Percentiles rank a stretch among this genome's conserved stretches.
Evolutionary conservation across 176 grass and related monocot species (phyloP).

Genomic region (Triticum monococcum): DNA sequence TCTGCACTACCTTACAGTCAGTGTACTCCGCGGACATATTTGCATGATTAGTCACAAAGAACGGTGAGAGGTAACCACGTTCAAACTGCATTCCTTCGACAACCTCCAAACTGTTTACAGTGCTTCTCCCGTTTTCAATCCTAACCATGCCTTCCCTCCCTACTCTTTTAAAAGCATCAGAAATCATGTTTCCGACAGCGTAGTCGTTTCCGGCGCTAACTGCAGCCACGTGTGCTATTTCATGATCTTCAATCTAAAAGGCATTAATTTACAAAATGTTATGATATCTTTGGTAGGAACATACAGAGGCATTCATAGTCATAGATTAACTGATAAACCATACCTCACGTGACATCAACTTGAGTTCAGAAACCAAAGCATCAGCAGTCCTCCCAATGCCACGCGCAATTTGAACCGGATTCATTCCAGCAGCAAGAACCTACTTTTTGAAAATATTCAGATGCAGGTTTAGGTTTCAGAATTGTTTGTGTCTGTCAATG

Average conservation of each 20-base stretch:
- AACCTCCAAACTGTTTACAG: conserved; percentile 65
- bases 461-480: conserved; percentile 8
- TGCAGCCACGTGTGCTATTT: conserved; percentile 83
- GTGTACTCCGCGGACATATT: conserved; percentile 72
- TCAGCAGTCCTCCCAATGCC: conserved; percentile 84
- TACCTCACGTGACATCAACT: conserved; percentile 75
- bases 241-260: conserved; percentile 74
- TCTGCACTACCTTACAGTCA: conserved; percentile 59
- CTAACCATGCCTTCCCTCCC: conserved; percentile 78
- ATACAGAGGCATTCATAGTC: not conserved
- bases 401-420: conserved; percentile 76
- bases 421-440: conserved; percentile 95
- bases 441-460: conserved; percentile 54
- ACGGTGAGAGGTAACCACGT: conserved; percentile 79
- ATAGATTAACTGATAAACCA: not conserved
- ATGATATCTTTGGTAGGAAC: not conserved
- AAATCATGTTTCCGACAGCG: conserved; percentile 76
- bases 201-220: conserved; percentile 89
- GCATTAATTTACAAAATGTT: not conserved
- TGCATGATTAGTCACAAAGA: conserved; percentile 76
- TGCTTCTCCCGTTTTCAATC: conserved; percentile 79
- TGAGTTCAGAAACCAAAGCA: conserved; percentile 87
- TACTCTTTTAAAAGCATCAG: conserved; percentile 74
- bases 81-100: conserved; percentile 94
- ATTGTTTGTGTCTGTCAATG: not conserved